A percentile compares a stretch with the other conserved stretches of the same genome.
These are phyloP conservation scores for Neobulgaria alba DNA, from an alignment of 2,329 filamentous ascomycete genomes.

Conservation along the genomic window DNA sequence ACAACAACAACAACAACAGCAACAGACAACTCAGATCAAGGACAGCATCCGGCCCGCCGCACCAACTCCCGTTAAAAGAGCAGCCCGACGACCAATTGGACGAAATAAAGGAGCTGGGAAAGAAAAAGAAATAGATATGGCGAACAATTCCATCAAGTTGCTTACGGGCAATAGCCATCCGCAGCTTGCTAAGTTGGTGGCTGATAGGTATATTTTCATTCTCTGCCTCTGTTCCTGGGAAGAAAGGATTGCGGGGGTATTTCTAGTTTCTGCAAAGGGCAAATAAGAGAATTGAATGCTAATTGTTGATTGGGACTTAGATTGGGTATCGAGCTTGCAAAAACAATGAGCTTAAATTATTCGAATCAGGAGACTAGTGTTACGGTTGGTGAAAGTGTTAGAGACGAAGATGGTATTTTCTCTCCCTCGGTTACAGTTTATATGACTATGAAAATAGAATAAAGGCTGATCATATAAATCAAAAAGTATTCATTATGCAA, in stretches of 20 bases:
- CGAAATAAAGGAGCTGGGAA: no score
- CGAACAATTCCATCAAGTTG: conserved; percentile 66
- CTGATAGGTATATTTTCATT: conserved; percentile 23
- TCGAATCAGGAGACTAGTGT: conserved; percentile 85
- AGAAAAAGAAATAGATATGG: conserved; percentile 39
- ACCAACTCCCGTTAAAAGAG: no score
- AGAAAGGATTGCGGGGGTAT: no score
- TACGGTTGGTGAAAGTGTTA: conserved; percentile 89
- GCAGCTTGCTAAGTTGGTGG: conserved; percentile 58
- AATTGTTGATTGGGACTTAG: conserved; percentile 34
- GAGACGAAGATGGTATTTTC: conserved; percentile 75
- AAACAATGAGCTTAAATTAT: conserved; percentile 74
- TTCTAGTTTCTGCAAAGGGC: neutral
- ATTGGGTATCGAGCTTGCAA: conserved; percentile 68
- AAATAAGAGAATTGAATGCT: neutral
- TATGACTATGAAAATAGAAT: neutral
- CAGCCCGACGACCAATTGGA: no score
- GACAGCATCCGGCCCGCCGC: no score
- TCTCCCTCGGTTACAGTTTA: neutral
- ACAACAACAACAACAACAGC: no score
- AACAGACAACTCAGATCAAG: no score
- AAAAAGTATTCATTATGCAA: conserved; percentile 82
- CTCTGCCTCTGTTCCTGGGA: no score
- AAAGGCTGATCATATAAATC: conserved; percentile 4
- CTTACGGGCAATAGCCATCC: conserved; percentile 70